phyloP scores from a whole-genome alignment of 78 protist species.

The Dictyostelium intermedium region DNA sequence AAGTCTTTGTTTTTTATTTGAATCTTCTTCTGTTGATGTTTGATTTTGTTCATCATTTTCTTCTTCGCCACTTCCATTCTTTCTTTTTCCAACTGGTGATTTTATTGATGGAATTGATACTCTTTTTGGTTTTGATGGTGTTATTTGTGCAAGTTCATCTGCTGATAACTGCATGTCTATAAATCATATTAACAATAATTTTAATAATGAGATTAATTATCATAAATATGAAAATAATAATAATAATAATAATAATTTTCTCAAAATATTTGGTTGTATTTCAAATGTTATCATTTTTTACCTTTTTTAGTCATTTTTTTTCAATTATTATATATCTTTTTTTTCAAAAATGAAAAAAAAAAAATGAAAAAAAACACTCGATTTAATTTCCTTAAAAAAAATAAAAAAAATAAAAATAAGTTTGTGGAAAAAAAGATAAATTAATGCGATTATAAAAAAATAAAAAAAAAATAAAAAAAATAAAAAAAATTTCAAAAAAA shows the following conservation, averaged over 20 bases:
- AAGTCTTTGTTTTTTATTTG: not conserved
- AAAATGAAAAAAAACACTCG: not conserved
- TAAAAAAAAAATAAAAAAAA: too few relatives aligned
- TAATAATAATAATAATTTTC: too few relatives aligned
- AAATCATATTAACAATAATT: not conserved
- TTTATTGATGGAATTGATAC: not conserved
- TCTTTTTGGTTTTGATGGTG: slow-evolving; percentile 17
- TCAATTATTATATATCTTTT: not conserved
- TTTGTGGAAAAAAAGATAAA: not conserved
- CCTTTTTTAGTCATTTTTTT: slow-evolving; percentile 1
- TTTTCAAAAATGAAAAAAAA: not conserved
- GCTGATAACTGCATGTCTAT: not conserved
- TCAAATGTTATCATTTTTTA: not conserved
- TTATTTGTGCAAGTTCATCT: not conserved
- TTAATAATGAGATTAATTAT: too few relatives aligned
- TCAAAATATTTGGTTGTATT: too few relatives aligned
- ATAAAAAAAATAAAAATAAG: not conserved
- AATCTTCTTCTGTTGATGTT: not conserved
- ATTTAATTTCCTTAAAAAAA: too few relatives aligned
- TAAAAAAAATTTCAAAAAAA: too few relatives aligned
- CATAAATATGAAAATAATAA: too few relatives aligned
- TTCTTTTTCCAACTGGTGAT: slow-evolving; percentile 13
- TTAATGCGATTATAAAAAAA: too few relatives aligned
- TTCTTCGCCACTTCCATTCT: not conserved
- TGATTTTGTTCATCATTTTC: not conserved